These are phyloP conservation scores for Micractinium conductrix DNA, from an alignment of 139 green algal species.

Conservation along the genomic window DNA sequence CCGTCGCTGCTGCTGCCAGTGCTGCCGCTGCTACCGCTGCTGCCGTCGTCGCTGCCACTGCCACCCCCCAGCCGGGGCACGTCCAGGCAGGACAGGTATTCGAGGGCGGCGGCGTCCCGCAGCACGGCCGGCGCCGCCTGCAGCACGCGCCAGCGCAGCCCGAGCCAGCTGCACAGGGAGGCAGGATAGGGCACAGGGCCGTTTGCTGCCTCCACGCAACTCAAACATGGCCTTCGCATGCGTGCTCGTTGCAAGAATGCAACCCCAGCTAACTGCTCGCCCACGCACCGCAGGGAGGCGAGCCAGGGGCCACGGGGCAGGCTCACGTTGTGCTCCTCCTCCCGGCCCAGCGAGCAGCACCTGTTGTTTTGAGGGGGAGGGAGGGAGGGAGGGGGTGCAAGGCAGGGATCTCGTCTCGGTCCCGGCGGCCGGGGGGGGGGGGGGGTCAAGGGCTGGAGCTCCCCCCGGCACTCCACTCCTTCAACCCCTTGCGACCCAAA, in stretches of 20 bases:
- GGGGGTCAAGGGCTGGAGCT: too few species aligned
- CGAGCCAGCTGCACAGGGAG: too few species aligned
- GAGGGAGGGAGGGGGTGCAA: background rate
- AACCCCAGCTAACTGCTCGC: too few species aligned
- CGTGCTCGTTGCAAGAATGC: too few species aligned
- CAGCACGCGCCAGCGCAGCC: constrained; percentile 3
- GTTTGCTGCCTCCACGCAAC: too few species aligned
- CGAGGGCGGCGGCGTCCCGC: background rate
- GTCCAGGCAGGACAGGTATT: constrained; percentile 9
- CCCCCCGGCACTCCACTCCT: too few species aligned
- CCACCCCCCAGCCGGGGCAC: background rate
- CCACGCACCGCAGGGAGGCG: background rate
- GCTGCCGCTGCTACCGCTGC: background rate
- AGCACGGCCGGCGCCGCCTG: constrained; percentile 2
- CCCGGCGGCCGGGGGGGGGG: too few species aligned
- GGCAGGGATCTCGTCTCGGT: too few species aligned
- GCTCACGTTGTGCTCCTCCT: background rate
- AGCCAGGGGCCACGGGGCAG: background rate
- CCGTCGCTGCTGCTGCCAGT: background rate
- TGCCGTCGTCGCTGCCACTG: background rate
- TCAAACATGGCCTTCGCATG: too few species aligned
- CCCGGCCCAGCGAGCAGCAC: background rate
- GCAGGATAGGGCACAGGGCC: too few species aligned
- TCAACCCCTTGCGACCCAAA: too few species aligned
- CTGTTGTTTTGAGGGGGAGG: background rate